Base-by-base conservation (phyloP, 331 rosid genomes). In the Stylosanthes scabra region DNA sequence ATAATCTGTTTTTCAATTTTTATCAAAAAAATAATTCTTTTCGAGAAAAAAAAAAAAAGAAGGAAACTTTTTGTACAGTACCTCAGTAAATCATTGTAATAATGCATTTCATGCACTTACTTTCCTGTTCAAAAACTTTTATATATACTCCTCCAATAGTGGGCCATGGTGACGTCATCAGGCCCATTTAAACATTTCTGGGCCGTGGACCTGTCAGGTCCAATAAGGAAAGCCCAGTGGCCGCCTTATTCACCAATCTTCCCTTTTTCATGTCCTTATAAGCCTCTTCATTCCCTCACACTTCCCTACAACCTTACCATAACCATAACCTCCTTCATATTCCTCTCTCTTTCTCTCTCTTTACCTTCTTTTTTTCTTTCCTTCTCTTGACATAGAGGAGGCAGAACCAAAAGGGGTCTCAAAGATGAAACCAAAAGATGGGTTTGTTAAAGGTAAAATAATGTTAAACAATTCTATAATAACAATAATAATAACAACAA, bases 161-260 rank as follows among this genome's bases (percentile, higher is more conserved):
- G 64, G 74, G 37, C 65, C 66, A 63, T 31, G 77, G 1, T 85
- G 88, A 80, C 74, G 74, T 82, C 83, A 82, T 14, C 42, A 66
- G 11, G 80, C 47, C 85, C 79, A 67, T 72, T 83, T 58, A 72
- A 67, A 82, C 83, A 77, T 83, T 81, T 70, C 78, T 86, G 92
- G 93, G 93, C 93, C 88, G 79, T 59, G 79, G 81, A 80, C 75
- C 67, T 59, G 83, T 88, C 86, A 75, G 83, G 87, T 70, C 89
- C 92, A 82, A 68, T 44, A 58, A 58, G 44, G 45, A 76, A 59
- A 85, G 92, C 97, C 97, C 97, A 88, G 76, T 78, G 55, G 27
- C 82, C 57, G 54, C 57, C 79, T 70, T 50, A 28, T 71, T 47
- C 80, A 63, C 76, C 25, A 49, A 56, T 55, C 78, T 74, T 50